Conservation (phyloP, 306 rosid species). For the Purshia tridentata region DNA sequence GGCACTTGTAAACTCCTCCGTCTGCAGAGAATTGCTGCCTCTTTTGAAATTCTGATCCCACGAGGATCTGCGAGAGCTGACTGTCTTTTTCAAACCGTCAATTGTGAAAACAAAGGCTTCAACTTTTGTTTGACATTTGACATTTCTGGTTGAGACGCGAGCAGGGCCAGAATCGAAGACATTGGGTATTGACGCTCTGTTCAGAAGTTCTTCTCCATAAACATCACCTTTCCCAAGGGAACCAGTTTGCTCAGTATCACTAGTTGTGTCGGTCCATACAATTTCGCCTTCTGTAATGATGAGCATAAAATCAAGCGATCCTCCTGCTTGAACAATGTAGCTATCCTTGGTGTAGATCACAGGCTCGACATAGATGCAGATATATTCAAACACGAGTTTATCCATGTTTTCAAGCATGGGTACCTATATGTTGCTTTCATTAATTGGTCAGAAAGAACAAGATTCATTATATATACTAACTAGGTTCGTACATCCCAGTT, state of each 20-base stretch:
- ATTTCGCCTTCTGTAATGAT: neutral
- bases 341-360: neutral
- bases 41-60: no score
- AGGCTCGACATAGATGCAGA: neutral
- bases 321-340: neutral
- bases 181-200: no score
- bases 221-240: neutral
- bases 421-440: neutral
- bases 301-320: neutral
- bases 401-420: neutral
- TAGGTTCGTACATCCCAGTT: no score
- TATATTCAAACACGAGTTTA: neutral
- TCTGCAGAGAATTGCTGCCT: no score
- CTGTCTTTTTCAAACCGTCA: no score
- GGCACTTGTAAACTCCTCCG: no score
- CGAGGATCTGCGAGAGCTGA: no score
- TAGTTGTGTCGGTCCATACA: no score
- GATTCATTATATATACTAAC: no score
- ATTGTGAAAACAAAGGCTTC: neutral
- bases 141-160: neutral
- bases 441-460: no score
- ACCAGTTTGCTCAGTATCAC: no score
- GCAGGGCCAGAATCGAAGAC: neutral
- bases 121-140: neutral
- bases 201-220: no score